Percentiles rank a stretch among this genome's conserved stretches.
Conservation (phyloP, 495 filamentous ascomycete genomes). For the Podospora fimiseda region DNA sequence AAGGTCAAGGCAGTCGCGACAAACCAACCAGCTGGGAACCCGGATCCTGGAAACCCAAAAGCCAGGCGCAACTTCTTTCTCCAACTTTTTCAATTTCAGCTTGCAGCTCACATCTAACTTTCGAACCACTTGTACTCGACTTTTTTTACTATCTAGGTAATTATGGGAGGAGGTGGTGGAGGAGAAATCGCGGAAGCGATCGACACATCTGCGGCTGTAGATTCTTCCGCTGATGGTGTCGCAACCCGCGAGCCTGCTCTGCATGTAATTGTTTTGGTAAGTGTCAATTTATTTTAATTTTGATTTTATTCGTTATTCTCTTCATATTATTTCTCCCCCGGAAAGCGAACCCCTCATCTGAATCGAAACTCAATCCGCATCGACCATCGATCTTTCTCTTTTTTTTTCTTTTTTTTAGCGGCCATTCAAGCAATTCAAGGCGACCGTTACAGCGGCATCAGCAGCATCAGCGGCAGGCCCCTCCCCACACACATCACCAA, state of each 20-base stretch:
- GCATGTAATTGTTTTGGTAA: slow-evolving; percentile 76
- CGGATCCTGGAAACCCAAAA: not conserved
- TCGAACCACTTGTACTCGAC: too few relatives aligned
- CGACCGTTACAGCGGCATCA: too few relatives aligned
- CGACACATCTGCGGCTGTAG: slow-evolving; percentile 6
- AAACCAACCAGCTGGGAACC: not conserved
- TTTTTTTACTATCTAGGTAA: too few relatives aligned
- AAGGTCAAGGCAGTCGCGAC: not conserved
- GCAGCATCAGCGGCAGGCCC: too few relatives aligned
- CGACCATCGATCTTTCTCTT: too few relatives aligned
- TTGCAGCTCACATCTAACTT: too few relatives aligned
- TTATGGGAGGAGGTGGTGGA: not conserved
- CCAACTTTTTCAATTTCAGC: too few relatives aligned
- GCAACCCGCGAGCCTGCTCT: slow-evolving; percentile 46
- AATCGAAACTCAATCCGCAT: too few relatives aligned
- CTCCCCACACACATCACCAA: not conserved
- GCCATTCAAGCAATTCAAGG: too few relatives aligned
- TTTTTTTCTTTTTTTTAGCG: too few relatives aligned
- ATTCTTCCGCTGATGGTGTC: slow-evolving; percentile 10
- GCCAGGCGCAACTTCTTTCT: too few relatives aligned
- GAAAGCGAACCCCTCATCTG: too few relatives aligned
- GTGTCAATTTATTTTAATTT: slow-evolving; percentile 34
- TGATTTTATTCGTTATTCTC: not conserved
- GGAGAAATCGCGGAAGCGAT: slow-evolving; percentile 12
- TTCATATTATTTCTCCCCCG: not conserved